Evolutionary conservation across 495 filamentous ascomycete genomes (phyloP).

Genomic region (Wilcoxina mikolae): DNA sequence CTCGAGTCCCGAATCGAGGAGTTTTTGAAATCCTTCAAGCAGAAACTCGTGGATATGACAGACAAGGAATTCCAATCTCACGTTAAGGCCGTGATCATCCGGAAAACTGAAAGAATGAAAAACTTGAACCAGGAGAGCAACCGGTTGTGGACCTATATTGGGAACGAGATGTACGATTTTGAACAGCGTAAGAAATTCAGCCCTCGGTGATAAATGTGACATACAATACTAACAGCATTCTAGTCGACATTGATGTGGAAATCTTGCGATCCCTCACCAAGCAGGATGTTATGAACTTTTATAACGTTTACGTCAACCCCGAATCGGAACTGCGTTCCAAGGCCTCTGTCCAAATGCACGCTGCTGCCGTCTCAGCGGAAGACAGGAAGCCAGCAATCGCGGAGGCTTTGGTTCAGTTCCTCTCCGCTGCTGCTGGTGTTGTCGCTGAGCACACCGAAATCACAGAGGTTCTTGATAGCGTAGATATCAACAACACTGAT

Average conservation of each 20-base stretch:
- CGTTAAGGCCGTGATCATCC: slow-evolving; percentile 78
- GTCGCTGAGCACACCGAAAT: slow-evolving; percentile 35
- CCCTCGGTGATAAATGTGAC: background rate
- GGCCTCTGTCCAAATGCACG: slow-evolving; percentile 65
- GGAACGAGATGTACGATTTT: slow-evolving; percentile 80
- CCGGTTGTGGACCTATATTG: slow-evolving; percentile 72
- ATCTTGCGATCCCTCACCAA: slow-evolving; percentile 62
- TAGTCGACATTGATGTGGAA: slow-evolving; percentile 62
- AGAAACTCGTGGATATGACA: slow-evolving; percentile 56
- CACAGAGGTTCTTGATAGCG: slow-evolving; percentile 32
- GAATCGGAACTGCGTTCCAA: slow-evolving; percentile 60
- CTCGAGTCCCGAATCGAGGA: slow-evolving; percentile 74
- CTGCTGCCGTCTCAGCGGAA: slow-evolving; percentile 32
- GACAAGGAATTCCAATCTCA: slow-evolving; percentile 78
- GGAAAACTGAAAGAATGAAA: slow-evolving; percentile 81
- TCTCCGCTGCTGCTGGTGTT: slow-evolving; percentile 38
- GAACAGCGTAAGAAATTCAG: slow-evolving; percentile 51
- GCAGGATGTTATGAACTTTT: slow-evolving; percentile 65
- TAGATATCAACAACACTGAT: slow-evolving; percentile 37
- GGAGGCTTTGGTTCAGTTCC: slow-evolving; percentile 35
- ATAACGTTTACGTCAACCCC: slow-evolving; percentile 58
- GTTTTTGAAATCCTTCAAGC: slow-evolving; percentile 55
- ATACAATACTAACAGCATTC: slow-evolving; percentile 7
- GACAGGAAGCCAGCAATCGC: slow-evolving; percentile 44
- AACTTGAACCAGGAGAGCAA: slow-evolving; percentile 72